phyloP scores from a whole-genome alignment of 1,139 yeast genomes.

The Yamadazyma triangularis region DNA sequence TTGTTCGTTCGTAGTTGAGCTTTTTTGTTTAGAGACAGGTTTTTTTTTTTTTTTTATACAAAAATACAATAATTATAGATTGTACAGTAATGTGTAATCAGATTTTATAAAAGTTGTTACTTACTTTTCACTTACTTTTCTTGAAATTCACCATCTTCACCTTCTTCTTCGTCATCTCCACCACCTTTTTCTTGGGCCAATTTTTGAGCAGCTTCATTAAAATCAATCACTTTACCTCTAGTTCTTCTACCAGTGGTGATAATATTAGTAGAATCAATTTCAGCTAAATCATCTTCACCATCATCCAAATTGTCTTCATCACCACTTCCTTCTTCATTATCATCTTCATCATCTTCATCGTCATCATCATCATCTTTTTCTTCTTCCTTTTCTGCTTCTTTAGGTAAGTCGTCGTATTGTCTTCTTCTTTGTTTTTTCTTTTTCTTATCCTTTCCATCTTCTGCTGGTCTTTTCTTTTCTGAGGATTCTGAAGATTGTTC shows the following conservation, averaged over 20 bases:
- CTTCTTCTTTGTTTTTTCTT: constrained; percentile 42
- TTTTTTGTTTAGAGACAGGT: too few species aligned
- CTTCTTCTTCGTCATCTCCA: constrained; percentile 40
- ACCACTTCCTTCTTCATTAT: constrained; percentile 37
- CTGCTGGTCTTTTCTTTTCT: constrained; percentile 15
- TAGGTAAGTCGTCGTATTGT: constrained; percentile 48
- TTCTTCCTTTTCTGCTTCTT: too few species aligned
- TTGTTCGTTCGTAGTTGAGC: neutral
- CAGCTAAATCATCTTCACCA: constrained; percentile 79
- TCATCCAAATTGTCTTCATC: constrained; percentile 53
- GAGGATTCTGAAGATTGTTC: constrained; percentile 6
- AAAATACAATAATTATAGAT: too few species aligned
- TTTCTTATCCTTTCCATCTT: constrained; percentile 19
- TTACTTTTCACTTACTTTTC: constrained; percentile 9
- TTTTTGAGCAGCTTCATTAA: constrained; percentile 76
- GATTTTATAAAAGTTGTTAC: too few species aligned
- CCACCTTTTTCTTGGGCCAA: constrained; percentile 52
- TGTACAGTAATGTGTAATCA: too few species aligned
- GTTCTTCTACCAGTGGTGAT: constrained; percentile 85
- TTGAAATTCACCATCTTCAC: constrained; percentile 41
- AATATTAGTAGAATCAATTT: constrained; percentile 81
- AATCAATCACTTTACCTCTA: constrained; percentile 85
- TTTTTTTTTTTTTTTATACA: too few species aligned
- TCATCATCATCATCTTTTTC: constrained; percentile 44
- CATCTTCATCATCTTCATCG: constrained; percentile 57